Evolutionary conservation across 2,329 filamentous ascomycete species (phyloP), one percentile per base, ranked within the genome.

Genomic region (Torrubiella hemipterigena): DNA sequence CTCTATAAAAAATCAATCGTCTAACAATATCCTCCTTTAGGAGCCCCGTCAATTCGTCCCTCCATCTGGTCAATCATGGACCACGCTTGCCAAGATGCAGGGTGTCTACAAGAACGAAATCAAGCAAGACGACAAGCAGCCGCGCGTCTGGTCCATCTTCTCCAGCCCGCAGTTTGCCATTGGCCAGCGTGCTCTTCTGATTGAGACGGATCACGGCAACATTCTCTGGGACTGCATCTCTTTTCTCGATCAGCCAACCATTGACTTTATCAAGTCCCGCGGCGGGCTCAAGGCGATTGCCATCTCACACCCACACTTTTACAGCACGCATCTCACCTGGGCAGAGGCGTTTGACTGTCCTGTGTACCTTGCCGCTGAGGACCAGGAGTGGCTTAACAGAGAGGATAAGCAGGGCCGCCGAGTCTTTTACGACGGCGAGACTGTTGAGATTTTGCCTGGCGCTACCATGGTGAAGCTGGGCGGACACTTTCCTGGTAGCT

Each of bases 221-320:
- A 54, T 91, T 2, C 67, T 91, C 2, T 93, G 83, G 83, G 84
- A 91, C 52, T 75, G 79, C 38, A 61, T 91, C 34, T 68, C 81
- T 1, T 72, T 75, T 40, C 57, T 91, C 4, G 79, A 87, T 48
- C 54, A 66, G 2, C 64, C 65, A 4, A 87, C 81, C 0, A 53
- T 81, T 1, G 47, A 55, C 1, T 50, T 53, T 34, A 72, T 89
- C 43, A 61, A 67, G 6, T 49, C 47, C 0, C 59, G 75, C 6
- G 82, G 82, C 26, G 81, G 80, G 0, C 47, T 93, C 10, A 59
- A 60, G 20, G 81, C 77, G 1, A 86, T 91, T 27, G 74, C 75
- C 42, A 83, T 87, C 39, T 77, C 69, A 9, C 81, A 93, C 54
- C 84, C 84, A 31, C 84, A 93, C 50, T 93, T 82, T 55, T 91